Evolutionary conservation across 441 rosid genomes (phyloP), one percentile per base, ranked within the genome.

Genomic region (Breynia disticha): DNA sequence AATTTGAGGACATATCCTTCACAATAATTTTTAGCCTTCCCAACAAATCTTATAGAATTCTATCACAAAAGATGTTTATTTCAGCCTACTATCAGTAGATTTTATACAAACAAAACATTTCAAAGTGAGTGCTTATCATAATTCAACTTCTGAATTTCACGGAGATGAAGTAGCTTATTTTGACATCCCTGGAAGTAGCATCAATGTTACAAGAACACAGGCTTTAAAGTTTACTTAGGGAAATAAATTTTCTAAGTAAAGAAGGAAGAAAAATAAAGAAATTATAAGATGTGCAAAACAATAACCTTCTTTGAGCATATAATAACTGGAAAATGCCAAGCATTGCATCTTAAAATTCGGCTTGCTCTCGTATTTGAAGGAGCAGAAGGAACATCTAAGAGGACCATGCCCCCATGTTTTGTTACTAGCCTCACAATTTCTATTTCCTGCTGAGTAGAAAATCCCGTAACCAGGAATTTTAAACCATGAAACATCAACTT

Each of bases 401-500:
- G 81, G 60, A 79, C 77, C 20, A 60, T 22, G 22, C 93, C 93
- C 48, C 88, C 93, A 59, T 71, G 62, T 60, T 75, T 67, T 59
- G 63, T 74, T 54, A 84, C 68, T 32, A 76, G 56, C 54, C 59
- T 60, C 46, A 68, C 69, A 46, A 76, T 71, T 42, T 79, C 79
- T 70, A 68, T 77, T 66, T 74, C 81, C 67, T 75, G 76, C 55
- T 16, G 44, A 20, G 56, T 61, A 7, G 93, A 72, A 69, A 81
- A 82, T 55, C 93, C 93, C 18, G 93, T 79, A 18, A 84, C 70
- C 64, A 84, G 52, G 74, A 84, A 81, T 54, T 75, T 63, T 52
- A 69, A 35, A 56, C 76, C 76, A 64, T 62, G 72, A 64, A 84
- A 79, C 55, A 81, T 64, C 44, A 56, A 67, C 32, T 43, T 57